A percentile compares a stretch with the other conserved stretches of the same genome.
phyloP scores from a whole-genome alignment of 2,329 filamentous ascomycete species.

The Teratosphaeria epicoccoides region DNA sequence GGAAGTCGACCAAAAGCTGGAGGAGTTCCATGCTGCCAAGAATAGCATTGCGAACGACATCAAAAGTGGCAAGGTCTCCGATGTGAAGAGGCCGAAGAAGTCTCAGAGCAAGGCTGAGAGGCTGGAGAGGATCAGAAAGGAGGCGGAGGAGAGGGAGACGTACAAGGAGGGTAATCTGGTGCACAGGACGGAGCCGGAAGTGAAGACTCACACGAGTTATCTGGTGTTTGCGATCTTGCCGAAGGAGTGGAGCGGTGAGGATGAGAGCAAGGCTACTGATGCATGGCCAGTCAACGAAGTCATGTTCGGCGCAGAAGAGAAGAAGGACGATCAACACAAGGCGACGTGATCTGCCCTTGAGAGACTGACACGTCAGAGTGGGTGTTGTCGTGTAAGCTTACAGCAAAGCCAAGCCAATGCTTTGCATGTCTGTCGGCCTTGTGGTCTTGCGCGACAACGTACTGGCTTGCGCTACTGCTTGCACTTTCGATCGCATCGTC shows the following conservation, averaged over 20 bases:
- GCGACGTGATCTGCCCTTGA: neutral
- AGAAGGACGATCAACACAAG: neutral
- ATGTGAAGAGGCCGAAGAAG: constrained; percentile 32
- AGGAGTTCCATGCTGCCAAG: constrained; percentile 47
- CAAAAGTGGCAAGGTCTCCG: constrained; percentile 14
- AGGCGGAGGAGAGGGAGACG: constrained; percentile 38
- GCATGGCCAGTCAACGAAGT: constrained; percentile 7
- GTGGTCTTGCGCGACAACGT: too few relatives aligned
- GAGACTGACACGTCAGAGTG: too few relatives aligned
- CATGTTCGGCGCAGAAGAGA: neutral
- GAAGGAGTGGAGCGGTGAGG: constrained; percentile 71
- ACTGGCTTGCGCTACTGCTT: too few relatives aligned
- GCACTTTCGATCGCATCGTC: too few relatives aligned
- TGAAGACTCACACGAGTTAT: constrained; percentile 97
- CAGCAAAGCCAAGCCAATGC: too few relatives aligned
- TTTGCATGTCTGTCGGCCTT: too few relatives aligned
- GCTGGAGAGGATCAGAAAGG: constrained; percentile 25
- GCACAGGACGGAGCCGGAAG: constrained; percentile 72
- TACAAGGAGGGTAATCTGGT: constrained; percentile 70
- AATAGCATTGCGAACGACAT: constrained; percentile 18
- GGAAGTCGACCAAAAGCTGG: constrained; percentile 60
- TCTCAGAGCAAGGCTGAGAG: constrained; percentile 17
- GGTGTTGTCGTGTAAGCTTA: too few relatives aligned
- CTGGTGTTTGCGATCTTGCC: constrained; percentile 85
- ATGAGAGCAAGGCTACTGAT: constrained; percentile 48